A percentile compares a stretch with the other conserved stretches of the same genome.
Evolutionary conservation across 192 early-diverging fungal species (phyloP).

Genomic region (Hyaloraphidium curvatum): DNA sequence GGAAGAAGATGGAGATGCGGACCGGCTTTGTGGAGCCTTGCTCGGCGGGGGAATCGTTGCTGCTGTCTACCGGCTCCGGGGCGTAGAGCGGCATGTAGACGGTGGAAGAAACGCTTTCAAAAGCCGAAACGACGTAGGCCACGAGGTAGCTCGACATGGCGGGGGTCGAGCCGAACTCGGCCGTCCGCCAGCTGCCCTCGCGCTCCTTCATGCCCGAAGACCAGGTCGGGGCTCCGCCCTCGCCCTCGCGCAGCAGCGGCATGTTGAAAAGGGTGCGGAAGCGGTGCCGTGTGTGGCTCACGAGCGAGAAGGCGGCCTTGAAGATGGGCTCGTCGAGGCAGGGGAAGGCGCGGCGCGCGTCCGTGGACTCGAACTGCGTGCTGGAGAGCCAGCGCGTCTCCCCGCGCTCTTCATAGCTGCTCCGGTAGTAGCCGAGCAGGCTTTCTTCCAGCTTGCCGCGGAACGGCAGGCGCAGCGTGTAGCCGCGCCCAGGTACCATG

Average conservation of each 20-base stretch:
- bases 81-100: no score
- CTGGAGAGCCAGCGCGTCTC: background rate
- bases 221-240: background rate
- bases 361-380: conserved; percentile 42
- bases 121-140: conserved; percentile 79
- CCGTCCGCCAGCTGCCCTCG: conserved; percentile 41
- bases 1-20: no score
- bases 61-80: no score
- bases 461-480: background rate
- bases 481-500: no score
- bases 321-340: conserved; percentile 92
- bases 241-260: background rate
- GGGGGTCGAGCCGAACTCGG: conserved; percentile 73
- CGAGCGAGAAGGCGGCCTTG: conserved; percentile 88
- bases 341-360: conserved; percentile 83
- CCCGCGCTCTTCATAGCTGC: background rate
- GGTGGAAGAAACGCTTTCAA: conserved; percentile 85
- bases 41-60: no score
- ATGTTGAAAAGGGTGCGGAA: background rate
- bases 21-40: no score
- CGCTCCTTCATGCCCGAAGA: background rate
- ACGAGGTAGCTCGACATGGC: conserved; percentile 86
- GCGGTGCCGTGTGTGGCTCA: conserved; percentile 5
- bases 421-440: background rate
- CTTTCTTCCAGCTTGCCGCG: background rate